These are phyloP conservation scores for Thielaviopsis punctulata DNA, from an alignment of 2,329 filamentous ascomycete species.

Conservation along the genomic window DNA sequence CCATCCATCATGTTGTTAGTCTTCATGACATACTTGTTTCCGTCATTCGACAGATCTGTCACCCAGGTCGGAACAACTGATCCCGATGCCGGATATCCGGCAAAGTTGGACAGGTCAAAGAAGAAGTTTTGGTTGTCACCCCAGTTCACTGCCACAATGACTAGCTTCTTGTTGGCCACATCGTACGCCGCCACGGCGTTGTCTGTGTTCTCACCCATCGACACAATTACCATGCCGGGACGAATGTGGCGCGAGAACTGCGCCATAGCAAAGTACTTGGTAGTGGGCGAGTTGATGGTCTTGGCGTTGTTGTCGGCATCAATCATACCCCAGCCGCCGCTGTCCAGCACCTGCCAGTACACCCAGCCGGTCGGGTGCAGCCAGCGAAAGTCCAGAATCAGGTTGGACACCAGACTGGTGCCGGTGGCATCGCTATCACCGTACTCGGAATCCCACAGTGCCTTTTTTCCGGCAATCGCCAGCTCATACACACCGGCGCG, in stretches of 20 bases:
- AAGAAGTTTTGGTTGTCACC: conserved; percentile 18
- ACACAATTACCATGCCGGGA: conserved; percentile 23
- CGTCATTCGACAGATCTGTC: conserved; percentile 20
- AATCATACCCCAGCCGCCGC: conserved; percentile 24
- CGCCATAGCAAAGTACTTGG: conserved; percentile 26
- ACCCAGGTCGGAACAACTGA: conserved; percentile 21
- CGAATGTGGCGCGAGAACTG: conserved; percentile 26
- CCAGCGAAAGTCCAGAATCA: conserved; percentile 24
- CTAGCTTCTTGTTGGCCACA: conserved; percentile 17
- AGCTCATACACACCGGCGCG: conserved; percentile 20
- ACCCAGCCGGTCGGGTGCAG: conserved; percentile 26
- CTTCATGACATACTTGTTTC: conserved; percentile 19
- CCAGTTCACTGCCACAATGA: conserved; percentile 26
- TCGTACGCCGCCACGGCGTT: conserved; percentile 25
- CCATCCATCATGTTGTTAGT: conserved; percentile 20
- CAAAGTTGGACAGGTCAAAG: conserved; percentile 23
- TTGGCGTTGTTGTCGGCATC: conserved; percentile 22
- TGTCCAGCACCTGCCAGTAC: conserved; percentile 28
- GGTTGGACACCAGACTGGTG: conserved; percentile 14
- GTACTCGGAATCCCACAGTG: conserved; percentile 23
- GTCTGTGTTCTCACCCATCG: conserved; percentile 18
- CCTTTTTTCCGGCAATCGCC: conserved; percentile 16
- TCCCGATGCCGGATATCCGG: conserved; percentile 17
- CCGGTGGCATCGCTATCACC: conserved; percentile 25
- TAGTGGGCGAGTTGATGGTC: conserved; percentile 17